Conservation (phyloP, 2,329 filamentous ascomycete species). For the Epichloe aotearoae region DNA sequence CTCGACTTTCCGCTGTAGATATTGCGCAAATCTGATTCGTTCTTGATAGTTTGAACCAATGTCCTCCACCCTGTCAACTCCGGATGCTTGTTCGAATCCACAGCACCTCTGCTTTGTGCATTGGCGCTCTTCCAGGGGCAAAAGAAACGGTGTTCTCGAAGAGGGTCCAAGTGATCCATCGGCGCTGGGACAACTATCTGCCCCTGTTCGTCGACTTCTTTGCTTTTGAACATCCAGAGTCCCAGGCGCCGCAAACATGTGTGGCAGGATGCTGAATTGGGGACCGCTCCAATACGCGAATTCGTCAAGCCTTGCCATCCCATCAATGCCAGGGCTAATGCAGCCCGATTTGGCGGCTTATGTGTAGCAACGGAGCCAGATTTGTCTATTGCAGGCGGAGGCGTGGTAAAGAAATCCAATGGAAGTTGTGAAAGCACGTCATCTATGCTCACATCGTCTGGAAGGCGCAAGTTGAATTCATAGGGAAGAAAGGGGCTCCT, state of each 20-base stretch:
- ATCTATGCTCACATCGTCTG: constrained; percentile 38
- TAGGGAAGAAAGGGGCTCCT: constrained; percentile 46
- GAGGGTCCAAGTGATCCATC: constrained; percentile 54
- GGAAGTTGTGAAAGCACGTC: constrained; percentile 36
- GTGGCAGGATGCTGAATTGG: constrained; percentile 65
- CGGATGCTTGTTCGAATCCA: constrained; percentile 20
- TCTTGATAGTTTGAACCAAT: constrained; percentile 40
- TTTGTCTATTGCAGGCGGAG: constrained; percentile 18
- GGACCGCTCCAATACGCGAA: constrained; percentile 42
- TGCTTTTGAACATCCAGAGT: constrained; percentile 85
- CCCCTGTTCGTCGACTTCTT: constrained; percentile 43
- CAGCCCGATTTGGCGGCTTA: constrained; percentile 40
- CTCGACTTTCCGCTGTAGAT: constrained; percentile 19
- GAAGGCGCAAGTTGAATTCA: constrained; percentile 46
- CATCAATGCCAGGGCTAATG: constrained; percentile 55
- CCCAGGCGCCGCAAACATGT: constrained; percentile 82
- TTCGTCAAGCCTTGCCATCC: constrained; percentile 61
- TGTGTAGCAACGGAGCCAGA: constrained; percentile 12
- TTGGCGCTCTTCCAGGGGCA: constrained; percentile 63
- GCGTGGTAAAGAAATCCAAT: constrained; percentile 38
- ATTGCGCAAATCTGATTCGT: constrained; percentile 40
- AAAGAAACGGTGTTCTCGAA: constrained; percentile 67
- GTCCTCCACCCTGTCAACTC: constrained; percentile 41
- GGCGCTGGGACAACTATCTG: constrained; percentile 43
- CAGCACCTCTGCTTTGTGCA: constrained; percentile 37